Base-by-base conservation (phyloP, 208 protist species). In the Acanthamoeba healyi region DNA sequence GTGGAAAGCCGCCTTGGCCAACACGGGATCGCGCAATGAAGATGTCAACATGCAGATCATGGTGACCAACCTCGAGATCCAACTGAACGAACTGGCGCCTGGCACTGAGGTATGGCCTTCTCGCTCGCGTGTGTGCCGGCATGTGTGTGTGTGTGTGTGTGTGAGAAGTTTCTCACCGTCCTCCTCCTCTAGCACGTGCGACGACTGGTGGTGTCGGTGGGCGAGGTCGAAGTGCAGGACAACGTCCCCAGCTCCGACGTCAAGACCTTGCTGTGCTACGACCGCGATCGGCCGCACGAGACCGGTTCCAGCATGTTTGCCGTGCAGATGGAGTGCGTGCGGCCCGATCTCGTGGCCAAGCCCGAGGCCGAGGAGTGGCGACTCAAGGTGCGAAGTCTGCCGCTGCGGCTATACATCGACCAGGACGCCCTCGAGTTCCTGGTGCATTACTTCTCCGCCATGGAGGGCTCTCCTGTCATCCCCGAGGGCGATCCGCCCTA, bases 341-440 rank as follows among this genome's bases (percentile, higher is more conserved):
- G 89, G 46, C 89, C 89, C 0, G 89, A 93, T 26, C 36, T 15
- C 19, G 56, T 40, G 65, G 65, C 61, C 32, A 61, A 42, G 44
- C 61, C 70, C 61, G 67, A 93, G 40, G 67, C 58, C 22, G 89
- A 93, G 49, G 89, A 93, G 44, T 93, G 89, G 89, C 29, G 89
- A 14, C 40, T 93, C 10, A 77, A 82, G 44, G 63, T 93, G 29
- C 46, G 44, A 6, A 93, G 40, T 6, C 44, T 93, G 29, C 89
- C 89, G 32, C 40, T 93, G 32, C 61, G 89, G 9, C 51, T 93
- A 26, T 93, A 93, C 49, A 54, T 93, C 26, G 89, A 93, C 65
- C 89, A 93, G 89, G 89, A 93, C 24, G 89, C 89, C 19, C 89
- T 93, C 36, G 89, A 93, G 67, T 93, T 93, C 65, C 89, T 93